phyloP scores from a whole-genome alignment of 768 basidiomycete genomes.

The Mycena alexandri region DNA sequence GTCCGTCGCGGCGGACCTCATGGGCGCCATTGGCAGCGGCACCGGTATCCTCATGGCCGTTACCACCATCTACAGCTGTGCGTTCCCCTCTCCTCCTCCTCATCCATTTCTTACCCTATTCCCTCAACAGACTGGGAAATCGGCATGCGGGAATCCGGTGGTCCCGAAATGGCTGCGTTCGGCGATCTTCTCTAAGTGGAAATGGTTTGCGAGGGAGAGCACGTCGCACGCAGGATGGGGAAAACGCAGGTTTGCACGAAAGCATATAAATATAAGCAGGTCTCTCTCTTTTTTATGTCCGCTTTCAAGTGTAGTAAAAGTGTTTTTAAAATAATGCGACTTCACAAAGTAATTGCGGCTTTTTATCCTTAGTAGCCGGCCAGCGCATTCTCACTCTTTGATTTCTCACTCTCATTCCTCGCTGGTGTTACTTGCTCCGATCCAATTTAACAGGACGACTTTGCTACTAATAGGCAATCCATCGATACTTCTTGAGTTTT shows the following conservation, averaged over 20 bases:
- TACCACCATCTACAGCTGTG: constrained; percentile 96
- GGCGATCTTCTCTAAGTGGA: constrained; percentile 76
- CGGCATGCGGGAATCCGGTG: constrained; percentile 88
- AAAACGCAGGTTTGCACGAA: constrained; percentile 28
- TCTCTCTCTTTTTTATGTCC: constrained; percentile 31
- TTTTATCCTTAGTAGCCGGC: no score
- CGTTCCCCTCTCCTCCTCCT: constrained; percentile 46
- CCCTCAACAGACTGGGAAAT: constrained; percentile 88
- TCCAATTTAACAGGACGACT: no score
- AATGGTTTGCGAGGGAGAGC: not conserved
- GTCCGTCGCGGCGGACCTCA: constrained; percentile 91
- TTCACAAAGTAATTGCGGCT: constrained; percentile 3
- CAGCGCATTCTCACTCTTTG: no score
- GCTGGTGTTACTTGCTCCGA: no score
- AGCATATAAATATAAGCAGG: constrained; percentile 20
- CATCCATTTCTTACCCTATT: constrained; percentile 20
- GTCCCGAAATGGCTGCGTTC: constrained; percentile 85
- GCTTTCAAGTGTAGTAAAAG: constrained; percentile 35
- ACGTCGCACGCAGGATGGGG: constrained; percentile 4
- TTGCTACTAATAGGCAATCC: no score
- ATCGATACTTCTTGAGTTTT: no score
- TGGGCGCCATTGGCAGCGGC: constrained; percentile 96
- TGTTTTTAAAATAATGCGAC: constrained; percentile 35
- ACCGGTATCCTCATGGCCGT: constrained; percentile 98
- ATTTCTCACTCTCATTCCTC: no score